Conservation (phyloP, 2,329 filamentous ascomycete species). For the Trichophyton benhamiae region DNA sequence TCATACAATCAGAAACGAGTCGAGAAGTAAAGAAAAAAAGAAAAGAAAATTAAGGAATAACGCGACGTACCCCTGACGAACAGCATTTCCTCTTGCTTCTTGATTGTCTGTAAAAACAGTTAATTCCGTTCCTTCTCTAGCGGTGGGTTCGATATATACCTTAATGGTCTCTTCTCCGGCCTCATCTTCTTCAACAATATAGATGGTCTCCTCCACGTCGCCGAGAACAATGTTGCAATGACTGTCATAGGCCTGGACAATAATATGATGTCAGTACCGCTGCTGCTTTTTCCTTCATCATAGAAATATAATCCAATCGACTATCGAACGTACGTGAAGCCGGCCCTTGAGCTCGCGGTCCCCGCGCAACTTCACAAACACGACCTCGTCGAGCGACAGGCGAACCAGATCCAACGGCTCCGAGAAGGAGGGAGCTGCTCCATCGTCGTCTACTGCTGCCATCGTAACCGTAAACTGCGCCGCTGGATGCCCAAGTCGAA, state of each 20-base stretch:
- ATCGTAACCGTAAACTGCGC: constrained; percentile 8
- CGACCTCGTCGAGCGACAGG: constrained; percentile 84
- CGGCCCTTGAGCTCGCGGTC: constrained; percentile 92
- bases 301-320: not conserved
- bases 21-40: not conserved
- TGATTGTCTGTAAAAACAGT: constrained; percentile 55
- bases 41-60: not conserved
- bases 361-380: constrained; percentile 92
- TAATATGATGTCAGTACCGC: not conserved
- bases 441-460: constrained; percentile 79
- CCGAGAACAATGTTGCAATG: constrained; percentile 95
- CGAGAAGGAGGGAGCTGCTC: constrained; percentile 55
- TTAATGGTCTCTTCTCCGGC: constrained; percentile 62
- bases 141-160: constrained; percentile 40
- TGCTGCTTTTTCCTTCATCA: not conserved
- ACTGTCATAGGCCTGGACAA: constrained; percentile 77
- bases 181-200: constrained; percentile 76
- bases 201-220: constrained; percentile 95
- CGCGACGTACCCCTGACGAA: constrained; percentile 76
- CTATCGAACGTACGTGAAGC: constrained; percentile 58
- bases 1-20: not conserved
- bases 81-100: constrained; percentile 96
- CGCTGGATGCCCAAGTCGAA: not conserved
- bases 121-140: not conserved
- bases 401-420: constrained; percentile 95